A percentile compares a stretch with the other conserved stretches of the same genome.
These are phyloP conservation scores for Dioscorea zingiberensis DNA, from an alignment of 106 monocot species.

Conservation along the genomic window DNA sequence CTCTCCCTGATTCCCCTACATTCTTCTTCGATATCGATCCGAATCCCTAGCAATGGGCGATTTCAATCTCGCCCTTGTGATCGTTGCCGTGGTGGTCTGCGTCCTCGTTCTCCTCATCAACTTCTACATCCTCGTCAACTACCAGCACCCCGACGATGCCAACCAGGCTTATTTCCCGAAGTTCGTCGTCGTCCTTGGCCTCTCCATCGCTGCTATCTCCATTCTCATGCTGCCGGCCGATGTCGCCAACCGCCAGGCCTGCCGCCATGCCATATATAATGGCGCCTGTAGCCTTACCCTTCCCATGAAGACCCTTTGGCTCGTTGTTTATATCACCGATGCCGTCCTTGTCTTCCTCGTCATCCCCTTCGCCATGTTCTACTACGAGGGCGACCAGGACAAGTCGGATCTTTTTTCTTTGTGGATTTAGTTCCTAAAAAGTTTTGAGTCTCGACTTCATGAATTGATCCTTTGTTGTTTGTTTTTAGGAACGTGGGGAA, in stretches of 20 bases:
- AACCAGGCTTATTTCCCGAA: slow-evolving; percentile 99
- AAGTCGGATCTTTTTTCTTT: slow-evolving; percentile 27
- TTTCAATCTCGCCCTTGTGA: slow-evolving; percentile 89
- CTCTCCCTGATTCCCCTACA: no score
- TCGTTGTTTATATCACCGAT: slow-evolving; percentile 71
- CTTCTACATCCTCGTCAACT: slow-evolving; percentile 86
- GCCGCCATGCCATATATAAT: slow-evolving; percentile 71
- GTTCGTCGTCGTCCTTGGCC: slow-evolving; percentile 75
- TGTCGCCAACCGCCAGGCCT: slow-evolving; percentile 86
- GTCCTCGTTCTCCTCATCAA: slow-evolving; percentile 71
- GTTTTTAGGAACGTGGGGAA: slow-evolving; percentile 61
- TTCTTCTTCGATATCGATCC: background rate
- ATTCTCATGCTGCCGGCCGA: slow-evolving; percentile 98
- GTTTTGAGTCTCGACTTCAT: background rate
- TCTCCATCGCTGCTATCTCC: slow-evolving; percentile 83
- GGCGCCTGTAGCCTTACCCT: slow-evolving; percentile 80
- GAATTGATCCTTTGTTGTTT: background rate
- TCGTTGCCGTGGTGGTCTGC: slow-evolving; percentile 76
- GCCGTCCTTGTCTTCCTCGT: slow-evolving; percentile 86
- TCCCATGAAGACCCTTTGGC: slow-evolving; percentile 96
- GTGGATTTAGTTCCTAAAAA: no score
- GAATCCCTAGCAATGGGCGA: slow-evolving; percentile 57
- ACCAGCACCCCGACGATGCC: slow-evolving; percentile 90
- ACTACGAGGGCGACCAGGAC: slow-evolving; percentile 98
- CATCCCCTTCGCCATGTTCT: slow-evolving; percentile 97